A percentile compares a stretch with the other conserved stretches of the same genome.
Evolutionary conservation across 2,329 filamentous ascomycete species (phyloP).

Genomic region (Ascochyta pisi): DNA sequence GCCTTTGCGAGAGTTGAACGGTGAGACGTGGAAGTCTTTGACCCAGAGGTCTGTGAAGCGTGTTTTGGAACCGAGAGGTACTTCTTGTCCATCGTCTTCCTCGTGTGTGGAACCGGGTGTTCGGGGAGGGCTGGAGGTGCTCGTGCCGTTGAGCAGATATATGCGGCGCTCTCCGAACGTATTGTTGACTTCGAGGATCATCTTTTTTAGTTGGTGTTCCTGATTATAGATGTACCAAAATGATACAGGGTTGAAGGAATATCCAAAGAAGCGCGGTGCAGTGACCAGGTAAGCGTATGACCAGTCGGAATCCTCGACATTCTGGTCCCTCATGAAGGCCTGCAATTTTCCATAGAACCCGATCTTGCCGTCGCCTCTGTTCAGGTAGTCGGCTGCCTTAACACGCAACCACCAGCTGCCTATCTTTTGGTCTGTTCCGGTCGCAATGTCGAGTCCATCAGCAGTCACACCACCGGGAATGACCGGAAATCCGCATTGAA

Average conservation of each 20-base stretch:
- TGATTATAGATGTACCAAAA: slow-evolving; percentile 79
- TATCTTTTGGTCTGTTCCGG: slow-evolving; percentile 36
- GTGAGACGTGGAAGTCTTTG: slow-evolving; percentile 80
- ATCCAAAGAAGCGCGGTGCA: slow-evolving; percentile 71
- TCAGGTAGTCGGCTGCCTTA: slow-evolving; percentile 66
- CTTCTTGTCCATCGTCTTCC: slow-evolving; percentile 9
- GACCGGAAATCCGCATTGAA: slow-evolving; percentile 72
- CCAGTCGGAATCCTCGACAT: slow-evolving; percentile 65
- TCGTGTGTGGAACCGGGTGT: slow-evolving; percentile 20
- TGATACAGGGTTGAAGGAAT: slow-evolving; percentile 77
- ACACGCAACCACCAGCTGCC: slow-evolving; percentile 65
- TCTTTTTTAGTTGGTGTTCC: slow-evolving; percentile 64
- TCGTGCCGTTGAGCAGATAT: slow-evolving; percentile 62
- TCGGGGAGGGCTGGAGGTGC: slow-evolving; percentile 37
- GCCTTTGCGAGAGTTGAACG: slow-evolving; percentile 68
- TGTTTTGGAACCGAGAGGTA: slow-evolving; percentile 17
- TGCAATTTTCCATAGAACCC: slow-evolving; percentile 70
- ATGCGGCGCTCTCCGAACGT: slow-evolving; percentile 75
- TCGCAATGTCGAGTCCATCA: slow-evolving; percentile 22
- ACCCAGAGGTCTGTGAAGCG: slow-evolving; percentile 62
- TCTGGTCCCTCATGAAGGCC: slow-evolving; percentile 63
- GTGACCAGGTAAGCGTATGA: slow-evolving; percentile 75
- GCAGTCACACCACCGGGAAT: slow-evolving; percentile 60
- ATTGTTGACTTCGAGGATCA: slow-evolving; percentile 78
- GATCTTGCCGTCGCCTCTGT: slow-evolving; percentile 59